Evolutionary conservation across 2,329 filamentous ascomycete species (phyloP).

Genomic region (Aurifilum marmelostoma): DNA sequence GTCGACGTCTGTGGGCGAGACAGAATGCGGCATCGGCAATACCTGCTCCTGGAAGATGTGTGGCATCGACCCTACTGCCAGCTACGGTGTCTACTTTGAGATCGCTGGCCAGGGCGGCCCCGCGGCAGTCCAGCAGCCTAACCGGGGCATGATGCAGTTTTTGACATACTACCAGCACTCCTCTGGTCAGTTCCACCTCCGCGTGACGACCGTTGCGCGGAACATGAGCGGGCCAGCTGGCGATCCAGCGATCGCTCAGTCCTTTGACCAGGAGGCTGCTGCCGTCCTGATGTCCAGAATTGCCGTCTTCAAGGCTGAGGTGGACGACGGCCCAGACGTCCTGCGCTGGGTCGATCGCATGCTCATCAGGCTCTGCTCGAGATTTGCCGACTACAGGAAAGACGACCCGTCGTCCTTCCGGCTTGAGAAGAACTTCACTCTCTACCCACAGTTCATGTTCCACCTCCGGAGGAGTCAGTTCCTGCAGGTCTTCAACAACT

Average conservation of each 20-base stretch:
- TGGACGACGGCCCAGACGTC: constrained; percentile 98
- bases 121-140: constrained; percentile 78
- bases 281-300: constrained; percentile 99
- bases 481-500: constrained; percentile 99
- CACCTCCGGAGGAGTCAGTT: constrained; percentile 96
- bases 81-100: constrained; percentile 97
- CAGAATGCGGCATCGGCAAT: constrained; percentile 96
- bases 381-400: constrained; percentile 97
- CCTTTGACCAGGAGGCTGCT: constrained; percentile 96
- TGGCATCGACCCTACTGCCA: constrained; percentile 90
- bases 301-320: constrained; percentile 97
- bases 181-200: constrained; percentile 91
- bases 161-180: constrained; percentile 98
- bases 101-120: constrained; percentile 92
- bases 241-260: constrained; percentile 92
- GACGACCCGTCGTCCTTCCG: constrained; percentile 97
- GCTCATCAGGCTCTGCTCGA: constrained; percentile 93
- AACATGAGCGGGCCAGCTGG: constrained; percentile 92
- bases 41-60: constrained; percentile 99
- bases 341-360: constrained; percentile 98
- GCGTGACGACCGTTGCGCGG: constrained; percentile 90
- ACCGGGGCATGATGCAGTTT: constrained; percentile 97
- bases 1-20: constrained; percentile 94
- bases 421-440: constrained; percentile 96
- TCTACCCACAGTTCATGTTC: constrained; percentile 99